These are phyloP conservation scores for Globisporangium alternatum DNA, from an alignment of 352 stramenopile species.

Conservation along the genomic window DNA sequence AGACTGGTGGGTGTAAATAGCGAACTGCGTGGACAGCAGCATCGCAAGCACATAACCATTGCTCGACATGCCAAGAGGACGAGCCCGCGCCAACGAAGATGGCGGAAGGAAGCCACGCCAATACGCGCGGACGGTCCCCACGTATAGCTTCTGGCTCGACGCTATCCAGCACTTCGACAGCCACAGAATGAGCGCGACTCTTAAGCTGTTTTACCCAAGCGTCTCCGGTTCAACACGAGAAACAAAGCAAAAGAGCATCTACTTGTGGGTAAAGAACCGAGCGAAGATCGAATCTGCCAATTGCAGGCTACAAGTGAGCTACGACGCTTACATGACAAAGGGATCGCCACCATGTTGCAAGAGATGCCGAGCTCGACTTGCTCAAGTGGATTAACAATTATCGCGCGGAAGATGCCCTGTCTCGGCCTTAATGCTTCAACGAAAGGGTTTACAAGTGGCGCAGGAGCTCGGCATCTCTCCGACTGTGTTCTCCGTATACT, in stretches of 20 bases:
- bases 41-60: too few species aligned
- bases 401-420: not conserved
- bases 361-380: not conserved
- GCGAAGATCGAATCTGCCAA: too few species aligned
- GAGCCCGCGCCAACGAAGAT: not conserved
- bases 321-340: not conserved
- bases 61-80: not conserved
- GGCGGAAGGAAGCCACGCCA: not conserved
- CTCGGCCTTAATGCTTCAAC: not conserved
- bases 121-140: not conserved
- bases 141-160: not conserved
- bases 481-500: not conserved
- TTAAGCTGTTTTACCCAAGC: conserved; percentile 5
- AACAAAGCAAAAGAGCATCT: conserved; percentile 14
- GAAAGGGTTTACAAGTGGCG: not conserved
- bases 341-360: not conserved
- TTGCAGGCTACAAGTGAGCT: not conserved
- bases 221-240: not conserved
- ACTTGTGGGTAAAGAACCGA: conserved; percentile 6
- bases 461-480: not conserved
- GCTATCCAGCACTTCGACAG: not conserved
- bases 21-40: too few species aligned
- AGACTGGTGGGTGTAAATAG: too few species aligned
- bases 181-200: not conserved
- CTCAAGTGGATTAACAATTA: not conserved